Percentiles rank a stretch among this genome's conserved stretches.
Conservation (phyloP, 2,329 filamentous ascomycete genomes). For the Rugonectria rugulosa region DNA sequence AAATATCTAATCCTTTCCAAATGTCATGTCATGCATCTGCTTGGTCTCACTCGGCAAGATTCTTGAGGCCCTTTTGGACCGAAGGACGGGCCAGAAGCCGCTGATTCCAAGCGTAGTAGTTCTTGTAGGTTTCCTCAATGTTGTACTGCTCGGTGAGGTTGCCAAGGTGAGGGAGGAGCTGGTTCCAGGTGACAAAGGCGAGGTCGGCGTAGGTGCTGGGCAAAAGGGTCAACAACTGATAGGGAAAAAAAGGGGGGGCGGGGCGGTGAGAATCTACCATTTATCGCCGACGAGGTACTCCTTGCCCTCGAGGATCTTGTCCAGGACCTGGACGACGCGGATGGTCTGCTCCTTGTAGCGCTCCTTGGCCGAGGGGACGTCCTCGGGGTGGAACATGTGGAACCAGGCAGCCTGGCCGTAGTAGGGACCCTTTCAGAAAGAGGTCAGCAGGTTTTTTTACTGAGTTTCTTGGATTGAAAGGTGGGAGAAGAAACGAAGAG, state of each 20-base stretch:
- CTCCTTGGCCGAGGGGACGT: constrained; percentile 40
- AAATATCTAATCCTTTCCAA: too few species aligned
- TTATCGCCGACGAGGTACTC: constrained; percentile 47
- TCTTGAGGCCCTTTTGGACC: constrained; percentile 23
- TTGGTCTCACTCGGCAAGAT: neutral
- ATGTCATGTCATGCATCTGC: neutral
- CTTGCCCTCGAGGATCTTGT: constrained; percentile 43
- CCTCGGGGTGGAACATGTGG: constrained; percentile 37
- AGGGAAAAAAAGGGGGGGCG: neutral
- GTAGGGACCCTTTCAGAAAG: constrained; percentile 45
- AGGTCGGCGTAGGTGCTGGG: constrained; percentile 46
- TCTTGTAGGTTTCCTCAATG: constrained; percentile 44
- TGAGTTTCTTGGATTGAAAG: too few species aligned
- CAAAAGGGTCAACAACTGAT: neutral
- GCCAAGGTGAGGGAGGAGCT: constrained; percentile 18
- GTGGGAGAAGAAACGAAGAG: neutral
- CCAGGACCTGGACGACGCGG: constrained; percentile 43
- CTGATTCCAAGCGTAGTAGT: constrained; percentile 46
- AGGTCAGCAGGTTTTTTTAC: neutral
- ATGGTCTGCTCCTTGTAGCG: constrained; percentile 42
- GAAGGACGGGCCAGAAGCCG: constrained; percentile 42
- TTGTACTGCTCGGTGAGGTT: constrained; percentile 33
- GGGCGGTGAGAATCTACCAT: constrained; percentile 32
- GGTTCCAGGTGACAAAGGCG: constrained; percentile 43
- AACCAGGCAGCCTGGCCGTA: constrained; percentile 46